phyloP scores from a whole-genome alignment of 129 eudicot species.

The Artemisia argyi region DNA sequence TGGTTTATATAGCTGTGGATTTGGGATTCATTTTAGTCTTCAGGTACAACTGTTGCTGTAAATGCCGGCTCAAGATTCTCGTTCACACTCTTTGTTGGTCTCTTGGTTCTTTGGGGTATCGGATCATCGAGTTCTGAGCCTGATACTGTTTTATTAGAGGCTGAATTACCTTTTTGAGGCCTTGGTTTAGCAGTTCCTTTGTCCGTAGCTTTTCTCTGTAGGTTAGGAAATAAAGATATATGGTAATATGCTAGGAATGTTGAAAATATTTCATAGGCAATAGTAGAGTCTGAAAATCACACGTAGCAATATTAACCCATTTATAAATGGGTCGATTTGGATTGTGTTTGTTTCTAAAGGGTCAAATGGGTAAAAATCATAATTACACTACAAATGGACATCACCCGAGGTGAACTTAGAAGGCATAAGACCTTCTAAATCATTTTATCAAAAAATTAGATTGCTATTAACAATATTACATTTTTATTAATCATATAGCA shows the following conservation, averaged over 20 bases:
- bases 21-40: slow-evolving; percentile 26
- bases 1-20: slow-evolving; percentile 14
- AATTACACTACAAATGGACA: background rate
- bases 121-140: slow-evolving; percentile 50
- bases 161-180: slow-evolving; percentile 46
- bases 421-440: too few species aligned
- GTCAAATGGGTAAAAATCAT: too few species aligned
- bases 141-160: slow-evolving; percentile 30
- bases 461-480: too few species aligned
- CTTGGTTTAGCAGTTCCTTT: slow-evolving; percentile 54
- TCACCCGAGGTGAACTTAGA: background rate
- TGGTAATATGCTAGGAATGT: background rate
- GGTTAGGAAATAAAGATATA: background rate
- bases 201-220: slow-evolving; percentile 59
- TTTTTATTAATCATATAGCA: too few species aligned
- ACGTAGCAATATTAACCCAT: too few species aligned
- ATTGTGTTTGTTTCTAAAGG: too few species aligned
- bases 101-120: slow-evolving; percentile 45
- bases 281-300: background rate
- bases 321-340: background rate
- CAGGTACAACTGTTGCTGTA: slow-evolving; percentile 35
- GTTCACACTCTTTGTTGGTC: slow-evolving; percentile 92
- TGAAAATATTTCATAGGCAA: background rate
- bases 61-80: slow-evolving; percentile 78
- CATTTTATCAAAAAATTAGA: too few species aligned